Percentiles rank a stretch among this genome's conserved stretches.
Conservation (phyloP, 441 rosid species). For the Corymbia calophylla region DNA sequence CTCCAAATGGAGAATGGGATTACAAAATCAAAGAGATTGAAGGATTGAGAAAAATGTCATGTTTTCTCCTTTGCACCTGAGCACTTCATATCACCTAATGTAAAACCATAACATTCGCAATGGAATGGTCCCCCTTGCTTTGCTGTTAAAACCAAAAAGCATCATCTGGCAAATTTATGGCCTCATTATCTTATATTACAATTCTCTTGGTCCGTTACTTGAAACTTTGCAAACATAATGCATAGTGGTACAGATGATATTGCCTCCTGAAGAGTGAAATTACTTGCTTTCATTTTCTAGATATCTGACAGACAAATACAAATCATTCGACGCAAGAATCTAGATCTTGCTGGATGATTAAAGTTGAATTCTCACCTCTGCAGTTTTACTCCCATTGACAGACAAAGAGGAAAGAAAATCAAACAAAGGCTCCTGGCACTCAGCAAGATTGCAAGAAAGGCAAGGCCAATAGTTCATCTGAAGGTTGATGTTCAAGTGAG, state of each 20-base stretch:
- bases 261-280: background rate
- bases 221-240: background rate
- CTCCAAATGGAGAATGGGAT: background rate
- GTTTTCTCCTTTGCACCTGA: background rate
- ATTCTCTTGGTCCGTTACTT: background rate
- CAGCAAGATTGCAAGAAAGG: conserved; percentile 14
- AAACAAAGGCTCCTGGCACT: conserved; percentile 20
- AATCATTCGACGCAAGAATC: background rate
- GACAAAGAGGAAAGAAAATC: conserved; percentile 7
- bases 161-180: background rate
- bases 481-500: conserved; percentile 19
- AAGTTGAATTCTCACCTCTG: conserved; percentile 2
- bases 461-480: conserved; percentile 19
- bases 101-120: background rate
- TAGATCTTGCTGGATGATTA: background rate
- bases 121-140: background rate
- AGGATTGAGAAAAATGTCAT: background rate
- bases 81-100: background rate
- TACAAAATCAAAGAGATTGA: background rate
- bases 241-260: background rate
- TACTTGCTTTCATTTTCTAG: background rate
- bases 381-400: conserved; percentile 9
- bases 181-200: background rate
- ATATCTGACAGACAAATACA: background rate
- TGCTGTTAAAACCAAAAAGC: background rate